Evolutionary conservation across 352 stramenopile genomes (phyloP), one percentile per base, ranked within the genome.

Genomic region (Pythium brassicae): DNA sequence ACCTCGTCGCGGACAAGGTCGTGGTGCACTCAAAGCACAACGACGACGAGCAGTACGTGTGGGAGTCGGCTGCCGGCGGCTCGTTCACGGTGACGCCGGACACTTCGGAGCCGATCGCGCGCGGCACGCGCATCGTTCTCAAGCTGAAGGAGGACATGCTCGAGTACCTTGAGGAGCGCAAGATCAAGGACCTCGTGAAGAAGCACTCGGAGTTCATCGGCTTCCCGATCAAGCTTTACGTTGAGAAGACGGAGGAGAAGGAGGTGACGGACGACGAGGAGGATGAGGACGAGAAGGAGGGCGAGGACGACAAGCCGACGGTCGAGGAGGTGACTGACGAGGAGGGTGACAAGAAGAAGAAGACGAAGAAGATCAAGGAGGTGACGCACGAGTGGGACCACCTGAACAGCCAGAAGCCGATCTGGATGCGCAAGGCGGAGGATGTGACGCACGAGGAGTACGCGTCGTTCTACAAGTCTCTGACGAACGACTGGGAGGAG

Each of bases 191-290:
- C 74, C 77, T 99, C 35, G 96, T 99, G 48, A 99, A 99, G 92
- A 99, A 99, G 83, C 97, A 99, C 83, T 99, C 93, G 9, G 97
- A 99, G 80, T 99, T 99, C 83, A 99, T 99, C 86, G 93, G 95
- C 50, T 99, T 99, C 94, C 96, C 96, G 34, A 99, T 99, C 80
- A 98, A 98, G 81, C 89, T 99, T 17, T 98, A 99, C 75, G 97
- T 98, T 19, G 97, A 99, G 77, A 99, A 99, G 94, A 99, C 96
- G 55, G 97, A 94, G 54, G 97, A 99, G 78, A 99, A 99, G 86
- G 97, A 99, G 77, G 97, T 99, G 29, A 89, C 77, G n/a, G 97
- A 99, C 66, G 97, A 99, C 63, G 96, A 99, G 55, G 97, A 98
- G 62, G 97, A 99, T 26, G 95, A 99, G 49, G 96, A 99, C 23